Conservation (phyloP, 176 grass and related monocot species). For the Carex littledalei region DNA sequence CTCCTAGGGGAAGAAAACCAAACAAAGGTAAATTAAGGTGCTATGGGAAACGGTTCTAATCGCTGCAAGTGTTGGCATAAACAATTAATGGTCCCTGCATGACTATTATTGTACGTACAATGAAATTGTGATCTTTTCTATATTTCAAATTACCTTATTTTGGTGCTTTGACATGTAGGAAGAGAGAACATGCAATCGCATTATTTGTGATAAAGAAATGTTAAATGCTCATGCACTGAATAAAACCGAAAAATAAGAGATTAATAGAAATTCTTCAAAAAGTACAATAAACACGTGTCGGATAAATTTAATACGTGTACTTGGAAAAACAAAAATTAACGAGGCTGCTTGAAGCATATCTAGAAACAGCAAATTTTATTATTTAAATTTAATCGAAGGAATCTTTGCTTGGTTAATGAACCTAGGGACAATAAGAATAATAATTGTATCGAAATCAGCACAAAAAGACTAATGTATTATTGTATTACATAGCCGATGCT, state of each 20-base stretch:
- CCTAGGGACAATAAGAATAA: background rate
- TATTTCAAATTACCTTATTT: too few species aligned
- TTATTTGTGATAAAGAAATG: background rate
- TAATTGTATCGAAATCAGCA: background rate
- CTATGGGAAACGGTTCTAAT: too few species aligned
- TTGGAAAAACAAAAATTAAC: background rate
- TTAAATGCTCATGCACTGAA: background rate
- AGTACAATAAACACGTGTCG: background rate
- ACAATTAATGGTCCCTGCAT: too few species aligned
- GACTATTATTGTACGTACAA: background rate
- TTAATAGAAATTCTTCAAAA: background rate
- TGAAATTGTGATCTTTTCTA: background rate
- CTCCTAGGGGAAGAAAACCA: too few species aligned
- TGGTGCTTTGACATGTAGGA: background rate
- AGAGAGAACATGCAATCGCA: background rate
- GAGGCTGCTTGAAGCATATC: background rate
- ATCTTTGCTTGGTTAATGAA: background rate
- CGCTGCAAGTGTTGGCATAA: too few species aligned
- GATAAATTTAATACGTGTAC: background rate
- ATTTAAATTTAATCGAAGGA: background rate
- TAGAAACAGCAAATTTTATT: constrained; percentile 4
- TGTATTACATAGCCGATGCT: background rate
- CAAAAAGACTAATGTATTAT: background rate
- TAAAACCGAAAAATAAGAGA: background rate
- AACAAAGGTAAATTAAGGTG: too few species aligned